Percentiles rank a stretch among this genome's conserved stretches.
phyloP scores from a whole-genome alignment of 352 stramenopile species.

The Globisporangium polare region DNA sequence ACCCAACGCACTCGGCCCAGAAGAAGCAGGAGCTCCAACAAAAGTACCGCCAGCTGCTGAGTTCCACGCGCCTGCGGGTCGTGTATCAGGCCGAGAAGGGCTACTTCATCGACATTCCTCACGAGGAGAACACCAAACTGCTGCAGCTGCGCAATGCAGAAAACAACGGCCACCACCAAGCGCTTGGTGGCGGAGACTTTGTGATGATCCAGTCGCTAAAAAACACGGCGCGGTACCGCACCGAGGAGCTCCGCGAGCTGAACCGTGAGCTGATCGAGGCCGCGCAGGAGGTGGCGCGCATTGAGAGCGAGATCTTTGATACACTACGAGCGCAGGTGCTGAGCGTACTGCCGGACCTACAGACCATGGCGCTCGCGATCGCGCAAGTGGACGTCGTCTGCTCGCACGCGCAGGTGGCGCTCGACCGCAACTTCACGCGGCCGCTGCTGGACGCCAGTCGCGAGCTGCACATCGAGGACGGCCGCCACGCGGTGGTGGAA shows the following conservation, averaged over 20 bases:
- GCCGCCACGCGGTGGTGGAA: conserved; percentile 65
- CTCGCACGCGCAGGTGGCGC: conserved; percentile 60
- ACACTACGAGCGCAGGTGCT: conserved; percentile 33
- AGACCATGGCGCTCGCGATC: conserved; percentile 47
- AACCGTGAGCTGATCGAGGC: conserved; percentile 63
- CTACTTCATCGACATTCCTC: conserved; percentile 62
- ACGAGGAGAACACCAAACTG: conserved; percentile 54
- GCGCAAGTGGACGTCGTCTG: conserved; percentile 58
- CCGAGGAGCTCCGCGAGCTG: conserved; percentile 52
- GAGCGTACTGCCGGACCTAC: conserved; percentile 24
- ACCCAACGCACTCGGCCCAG: conserved; percentile 24
- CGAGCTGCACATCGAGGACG: conserved; percentile 63
- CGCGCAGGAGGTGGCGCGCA: conserved; percentile 37
- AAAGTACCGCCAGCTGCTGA: conserved; percentile 54
- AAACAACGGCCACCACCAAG: conserved; percentile 5
- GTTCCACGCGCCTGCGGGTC: conserved; percentile 54
- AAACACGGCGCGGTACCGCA: conserved; percentile 62
- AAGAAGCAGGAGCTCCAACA: conserved; percentile 43
- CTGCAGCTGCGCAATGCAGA: conserved; percentile 14
- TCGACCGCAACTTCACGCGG: conserved; percentile 60
- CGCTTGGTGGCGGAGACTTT: conserved; percentile 25
- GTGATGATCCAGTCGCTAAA: conserved; percentile 66
- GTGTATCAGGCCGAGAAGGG: conserved; percentile 58
- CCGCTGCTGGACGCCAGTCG: conserved; percentile 48
- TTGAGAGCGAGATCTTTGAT: conserved; percentile 62